phyloP scores from a whole-genome alignment of 225 moss, liverwort and hornwort genomes.

The Ulota crispa region DNA sequence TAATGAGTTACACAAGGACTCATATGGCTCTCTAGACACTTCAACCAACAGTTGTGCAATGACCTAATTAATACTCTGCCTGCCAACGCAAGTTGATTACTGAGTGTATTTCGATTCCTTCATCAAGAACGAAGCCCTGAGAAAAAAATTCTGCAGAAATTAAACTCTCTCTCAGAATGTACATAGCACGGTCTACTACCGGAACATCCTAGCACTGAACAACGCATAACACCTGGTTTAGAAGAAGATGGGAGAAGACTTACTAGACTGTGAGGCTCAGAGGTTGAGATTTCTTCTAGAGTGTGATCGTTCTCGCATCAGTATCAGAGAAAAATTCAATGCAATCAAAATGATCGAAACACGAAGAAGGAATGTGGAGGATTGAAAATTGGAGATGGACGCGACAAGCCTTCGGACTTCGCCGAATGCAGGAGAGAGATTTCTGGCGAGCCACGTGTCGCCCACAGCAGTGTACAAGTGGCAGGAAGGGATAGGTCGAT shows the following conservation, averaged over 20 bases:
- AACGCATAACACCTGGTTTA: neutral
- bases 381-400: neutral
- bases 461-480: neutral
- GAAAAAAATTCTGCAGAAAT: neutral
- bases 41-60: neutral
- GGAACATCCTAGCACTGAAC: neutral
- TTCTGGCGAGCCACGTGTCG: constrained; percentile 17
- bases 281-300: neutral
- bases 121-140: neutral
- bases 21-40: neutral
- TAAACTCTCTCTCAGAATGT: neutral
- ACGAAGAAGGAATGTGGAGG: neutral
- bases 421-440: neutral
- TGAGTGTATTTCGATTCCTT: neutral
- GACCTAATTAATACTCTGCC: neutral
- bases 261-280: neutral
- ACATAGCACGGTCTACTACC: neutral
- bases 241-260: neutral
- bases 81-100: neutral
- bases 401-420: neutral
- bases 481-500: neutral
- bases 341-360: neutral
- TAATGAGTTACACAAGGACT: neutral
- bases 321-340: neutral
- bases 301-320: neutral